These are phyloP conservation scores for Phylloporus sp. DNA, from an alignment of 768 basidiomycete species.

Conservation along the genomic window DNA sequence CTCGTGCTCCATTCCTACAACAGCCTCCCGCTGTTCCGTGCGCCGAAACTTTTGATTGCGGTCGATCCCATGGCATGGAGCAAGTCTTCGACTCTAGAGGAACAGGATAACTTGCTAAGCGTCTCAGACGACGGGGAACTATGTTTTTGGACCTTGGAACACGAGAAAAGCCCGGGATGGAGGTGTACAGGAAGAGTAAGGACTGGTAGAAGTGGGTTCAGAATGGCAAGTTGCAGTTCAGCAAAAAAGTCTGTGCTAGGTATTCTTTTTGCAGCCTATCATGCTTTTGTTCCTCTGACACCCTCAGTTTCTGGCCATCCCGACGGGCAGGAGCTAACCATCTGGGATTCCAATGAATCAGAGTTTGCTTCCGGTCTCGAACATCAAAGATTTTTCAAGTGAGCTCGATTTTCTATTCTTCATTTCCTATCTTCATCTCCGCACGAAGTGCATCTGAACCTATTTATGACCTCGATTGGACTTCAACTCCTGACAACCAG, in stretches of 20 bases:
- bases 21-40: constrained; percentile 46
- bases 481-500: constrained; percentile 82
- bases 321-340: constrained; percentile 76
- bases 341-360: constrained; percentile 95
- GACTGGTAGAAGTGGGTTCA: constrained; percentile 62
- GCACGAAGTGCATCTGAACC: constrained; percentile 38
- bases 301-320: constrained; percentile 52
- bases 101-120: constrained; percentile 74
- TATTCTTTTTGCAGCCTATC: constrained; percentile 33
- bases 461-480: constrained; percentile 89
- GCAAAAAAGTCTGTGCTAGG: constrained; percentile 89
- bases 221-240: constrained; percentile 79
- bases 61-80: constrained; percentile 91
- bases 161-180: constrained; percentile 41
- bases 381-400: constrained; percentile 61
- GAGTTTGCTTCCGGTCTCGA: constrained; percentile 92
- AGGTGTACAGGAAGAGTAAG: constrained; percentile 67
- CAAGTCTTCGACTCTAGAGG: constrained; percentile 38
- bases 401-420: constrained; percentile 11
- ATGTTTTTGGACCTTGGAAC: constrained; percentile 79
- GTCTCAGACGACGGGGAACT: constrained; percentile 72
- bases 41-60: constrained; percentile 55
- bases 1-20: constrained; percentile 46
- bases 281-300: constrained; percentile 1
- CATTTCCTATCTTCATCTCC: neutral